Conservation (phyloP, 768 basidiomycete species). For the Chalciporus pseudorubinellus region DNA sequence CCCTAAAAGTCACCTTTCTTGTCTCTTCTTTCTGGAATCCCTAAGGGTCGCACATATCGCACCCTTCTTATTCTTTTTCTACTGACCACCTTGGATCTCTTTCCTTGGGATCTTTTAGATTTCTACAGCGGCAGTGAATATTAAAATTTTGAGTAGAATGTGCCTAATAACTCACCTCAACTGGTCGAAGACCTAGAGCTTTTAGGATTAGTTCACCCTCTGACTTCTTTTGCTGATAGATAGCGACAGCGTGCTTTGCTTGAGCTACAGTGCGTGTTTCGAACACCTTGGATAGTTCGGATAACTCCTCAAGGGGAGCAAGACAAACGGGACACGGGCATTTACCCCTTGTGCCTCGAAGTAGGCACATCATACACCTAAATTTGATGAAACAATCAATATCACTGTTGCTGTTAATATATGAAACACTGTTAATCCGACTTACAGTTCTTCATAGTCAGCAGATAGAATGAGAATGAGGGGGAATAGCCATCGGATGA, state of each 20-base stretch:
- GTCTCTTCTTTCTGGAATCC: no score
- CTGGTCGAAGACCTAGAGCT: neutral
- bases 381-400: neutral
- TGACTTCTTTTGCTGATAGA: neutral
- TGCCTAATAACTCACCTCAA: neutral
- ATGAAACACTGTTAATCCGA: neutral
- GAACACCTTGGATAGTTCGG: constrained; percentile 11
- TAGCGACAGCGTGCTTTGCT: neutral
- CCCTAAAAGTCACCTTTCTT: no score
- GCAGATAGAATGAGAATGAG: constrained; percentile 22
- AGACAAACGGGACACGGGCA: constrained; percentile 39
- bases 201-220: constrained; percentile 2
- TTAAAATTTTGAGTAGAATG: neutral
- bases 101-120: no score
- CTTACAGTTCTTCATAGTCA: constrained; percentile 31
- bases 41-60: no score
- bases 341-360: constrained; percentile 23
- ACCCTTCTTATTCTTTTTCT: no score
- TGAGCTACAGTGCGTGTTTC: neutral
- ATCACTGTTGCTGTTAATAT: neutral
- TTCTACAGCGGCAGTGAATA: constrained; percentile 22
- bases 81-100: no score
- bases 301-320: constrained; percentile 26
- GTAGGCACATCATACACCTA: constrained; percentile 35
- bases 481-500: constrained; percentile 14